These are phyloP conservation scores for Raphanus hybrid DNA, from an alignment of 441 rosid species.

Conservation along the genomic window DNA sequence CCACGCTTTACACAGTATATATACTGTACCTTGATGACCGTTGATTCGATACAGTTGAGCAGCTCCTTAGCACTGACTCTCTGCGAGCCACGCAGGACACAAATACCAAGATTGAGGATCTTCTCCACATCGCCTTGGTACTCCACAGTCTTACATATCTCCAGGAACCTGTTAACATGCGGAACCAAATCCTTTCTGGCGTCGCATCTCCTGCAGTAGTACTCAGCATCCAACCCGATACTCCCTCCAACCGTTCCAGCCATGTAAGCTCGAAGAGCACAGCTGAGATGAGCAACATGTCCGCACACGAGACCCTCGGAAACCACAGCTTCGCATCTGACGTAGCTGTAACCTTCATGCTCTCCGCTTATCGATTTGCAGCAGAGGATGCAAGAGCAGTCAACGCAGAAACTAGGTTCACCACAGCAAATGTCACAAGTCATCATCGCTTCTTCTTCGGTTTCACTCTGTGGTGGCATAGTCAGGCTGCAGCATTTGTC, in stretches of 20 bases:
- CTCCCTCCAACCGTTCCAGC: conserved; percentile 93
- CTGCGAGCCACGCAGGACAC: conserved; percentile 66
- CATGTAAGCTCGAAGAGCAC: conserved; percentile 83
- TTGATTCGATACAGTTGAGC: conserved; percentile 56
- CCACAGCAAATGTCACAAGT: conserved; percentile 85
- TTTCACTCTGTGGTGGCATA: conserved; percentile 38
- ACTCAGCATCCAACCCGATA: conserved; percentile 90
- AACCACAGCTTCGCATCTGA: conserved; percentile 72
- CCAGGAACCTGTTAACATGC: conserved; percentile 59
- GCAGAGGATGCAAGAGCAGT: conserved; percentile 92
- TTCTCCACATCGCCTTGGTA: conserved; percentile 62
- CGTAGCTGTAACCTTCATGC: conserved; percentile 67
- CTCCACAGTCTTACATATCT: conserved; percentile 63
- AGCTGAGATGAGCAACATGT: conserved; percentile 82
- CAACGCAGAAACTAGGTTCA: conserved; percentile 75
- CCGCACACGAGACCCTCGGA: conserved; percentile 64
- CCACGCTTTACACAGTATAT: not conserved
- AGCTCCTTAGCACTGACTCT: conserved; percentile 52
- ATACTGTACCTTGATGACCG: conserved; percentile 59
- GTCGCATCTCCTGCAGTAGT: conserved; percentile 88
- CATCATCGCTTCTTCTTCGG: conserved; percentile 38
- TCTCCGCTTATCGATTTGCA: conserved; percentile 55
- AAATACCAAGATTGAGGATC: conserved; percentile 61
- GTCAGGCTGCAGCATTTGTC: conserved; percentile 58
- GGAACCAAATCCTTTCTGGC: conserved; percentile 68